Evolutionary conservation across 1,139 yeast species (phyloP).

Genomic region (Protomyces inouyei): DNA sequence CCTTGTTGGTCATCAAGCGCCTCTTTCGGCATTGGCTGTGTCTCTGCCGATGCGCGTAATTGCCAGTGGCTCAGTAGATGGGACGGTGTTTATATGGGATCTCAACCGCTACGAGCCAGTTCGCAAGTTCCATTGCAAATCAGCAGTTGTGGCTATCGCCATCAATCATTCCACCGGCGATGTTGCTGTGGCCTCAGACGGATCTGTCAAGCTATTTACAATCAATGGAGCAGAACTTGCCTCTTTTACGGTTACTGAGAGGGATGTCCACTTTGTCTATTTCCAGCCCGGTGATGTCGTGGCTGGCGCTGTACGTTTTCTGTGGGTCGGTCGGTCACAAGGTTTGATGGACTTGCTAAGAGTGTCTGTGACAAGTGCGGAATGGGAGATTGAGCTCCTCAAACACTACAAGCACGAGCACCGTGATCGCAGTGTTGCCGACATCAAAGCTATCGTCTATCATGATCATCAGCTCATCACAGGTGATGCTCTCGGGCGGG

Average conservation of each 20-base stretch:
- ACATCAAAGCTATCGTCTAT: neutral
- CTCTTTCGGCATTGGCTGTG: slow-evolving; percentile 33
- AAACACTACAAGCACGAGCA: neutral
- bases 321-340: neutral
- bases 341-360: neutral
- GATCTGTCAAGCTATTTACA: neutral
- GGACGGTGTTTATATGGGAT: slow-evolving; percentile 35
- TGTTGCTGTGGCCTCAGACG: slow-evolving; percentile 28
- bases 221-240: slow-evolving; percentile 10
- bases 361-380: neutral
- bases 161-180: slow-evolving; percentile 35
- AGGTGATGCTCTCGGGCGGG: neutral
- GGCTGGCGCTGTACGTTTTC: neutral
- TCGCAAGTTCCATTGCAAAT: slow-evolving; percentile 28
- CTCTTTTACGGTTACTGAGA: neutral
- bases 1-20: slow-evolving; percentile 34
- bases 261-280: neutral
- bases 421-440: neutral
- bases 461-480: neutral
- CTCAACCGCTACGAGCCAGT: slow-evolving; percentile 34
- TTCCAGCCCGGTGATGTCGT: neutral
- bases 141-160: slow-evolving; percentile 29
- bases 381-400: neutral
- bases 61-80: slow-evolving; percentile 34
- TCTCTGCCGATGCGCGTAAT: slow-evolving; percentile 34